Evolutionary conservation across 768 basidiomycete species (phyloP).

Genomic region (Termitomyces sp.): DNA sequence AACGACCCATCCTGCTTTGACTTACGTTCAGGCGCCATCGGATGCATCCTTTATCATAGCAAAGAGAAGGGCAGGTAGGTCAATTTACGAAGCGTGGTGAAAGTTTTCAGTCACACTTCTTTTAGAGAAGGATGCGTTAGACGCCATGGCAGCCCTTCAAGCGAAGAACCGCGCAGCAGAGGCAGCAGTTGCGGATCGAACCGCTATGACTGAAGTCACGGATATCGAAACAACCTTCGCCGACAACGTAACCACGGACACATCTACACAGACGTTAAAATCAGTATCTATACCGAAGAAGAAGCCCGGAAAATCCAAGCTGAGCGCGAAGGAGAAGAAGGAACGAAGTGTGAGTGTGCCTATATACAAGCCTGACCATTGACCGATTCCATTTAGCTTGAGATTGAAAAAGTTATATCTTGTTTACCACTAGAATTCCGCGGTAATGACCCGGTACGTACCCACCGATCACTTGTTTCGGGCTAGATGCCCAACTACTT

Average conservation of each 20-base stretch:
- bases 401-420: constrained; percentile 66
- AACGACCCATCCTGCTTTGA: not conserved
- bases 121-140: constrained; percentile 55
- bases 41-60: constrained; percentile 56
- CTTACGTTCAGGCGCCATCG: constrained; percentile 44
- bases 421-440: constrained; percentile 86
- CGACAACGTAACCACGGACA: constrained; percentile 32
- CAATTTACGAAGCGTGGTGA: not conserved
- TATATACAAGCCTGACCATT: not conserved
- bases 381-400: constrained; percentile 31
- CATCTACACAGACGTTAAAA: constrained; percentile 28
- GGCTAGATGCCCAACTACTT: not conserved
- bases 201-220: constrained; percentile 34
- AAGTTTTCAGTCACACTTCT: not conserved
- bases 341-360: constrained; percentile 56
- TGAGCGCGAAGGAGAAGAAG: constrained; percentile 79
- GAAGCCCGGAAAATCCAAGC: constrained; percentile 56
- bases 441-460: constrained; percentile 77
- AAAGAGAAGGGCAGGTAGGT: constrained; percentile 53
- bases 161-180: constrained; percentile 29
- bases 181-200: constrained; percentile 28
- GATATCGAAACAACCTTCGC: constrained; percentile 34
- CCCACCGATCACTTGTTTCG: not conserved
- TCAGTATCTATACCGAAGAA: constrained; percentile 40
- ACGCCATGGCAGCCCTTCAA: constrained; percentile 48